Evolutionary conservation across 495 filamentous ascomycete genomes (phyloP), one percentile per base, ranked within the genome.

Genomic region (Pseudoneurospora amorphoporcata): DNA sequence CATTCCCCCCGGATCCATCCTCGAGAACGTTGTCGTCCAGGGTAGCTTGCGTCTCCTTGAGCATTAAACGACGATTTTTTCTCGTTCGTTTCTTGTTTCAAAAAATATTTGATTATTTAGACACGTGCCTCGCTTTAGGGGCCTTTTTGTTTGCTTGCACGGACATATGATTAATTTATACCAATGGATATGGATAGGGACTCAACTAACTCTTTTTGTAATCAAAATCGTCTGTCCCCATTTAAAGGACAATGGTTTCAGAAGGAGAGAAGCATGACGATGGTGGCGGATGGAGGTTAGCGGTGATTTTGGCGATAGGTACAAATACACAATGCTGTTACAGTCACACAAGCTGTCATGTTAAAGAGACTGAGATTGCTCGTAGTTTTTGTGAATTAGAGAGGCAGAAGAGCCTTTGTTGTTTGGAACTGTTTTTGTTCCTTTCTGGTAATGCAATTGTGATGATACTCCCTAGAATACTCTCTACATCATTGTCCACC

Each of bases 11-110:
- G 95, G 95, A 79, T 97, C 93, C 19, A 91, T 98, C 75, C 86
- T 99, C 72, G 95, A 99, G 88, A 99, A 99, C 84, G 96, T 98
- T 35, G 95, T 99, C 41, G 96, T 99, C 73, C 96, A 99, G 88
- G 95, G 95, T 76, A 97, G 94, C 82, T 88, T 99, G 87, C 90
- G 95, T 79, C 87, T 97, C 81, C 86, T 97, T 79, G 94, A 97
- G 88, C 94, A 97, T 84, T 97, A 92, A 82, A 45, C 70, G 29
- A 0, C 8, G 3, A n/a, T n/a, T 40, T 8, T 8, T 37, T 35
- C 8, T 12, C 19, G 7, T 35, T 5, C 39, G 39, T 40, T 40
- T 65, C 53, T 65, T 65, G 53, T 65, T 29, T 0, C 23, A 23
- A 23, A 40, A 40, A 40, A 37, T 37, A 2, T 35, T 65, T 65